Percentiles rank a stretch among this genome's conserved stretches.
These are phyloP conservation scores for Coleophoma eucalyptorum DNA, from an alignment of 2,329 filamentous ascomycete species.

Conservation along the genomic window DNA sequence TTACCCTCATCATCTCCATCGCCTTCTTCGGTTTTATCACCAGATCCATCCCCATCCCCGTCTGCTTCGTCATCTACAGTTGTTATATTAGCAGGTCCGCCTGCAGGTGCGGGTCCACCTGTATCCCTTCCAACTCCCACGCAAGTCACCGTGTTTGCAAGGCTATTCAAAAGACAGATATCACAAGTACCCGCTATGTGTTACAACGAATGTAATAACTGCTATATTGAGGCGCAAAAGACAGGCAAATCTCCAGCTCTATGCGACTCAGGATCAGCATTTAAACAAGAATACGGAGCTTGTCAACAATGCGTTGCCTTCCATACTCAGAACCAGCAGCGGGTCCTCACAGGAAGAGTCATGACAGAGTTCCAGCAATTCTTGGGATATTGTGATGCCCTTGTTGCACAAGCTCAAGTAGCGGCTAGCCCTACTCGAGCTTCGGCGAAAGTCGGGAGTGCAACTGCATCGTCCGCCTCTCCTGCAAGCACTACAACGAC, in stretches of 20 bases:
- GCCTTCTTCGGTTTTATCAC: too few species aligned
- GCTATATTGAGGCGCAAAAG: slow-evolving; percentile 1
- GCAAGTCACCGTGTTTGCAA: too few species aligned
- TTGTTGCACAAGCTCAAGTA: not conserved
- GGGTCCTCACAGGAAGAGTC: not conserved
- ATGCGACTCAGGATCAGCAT: not conserved
- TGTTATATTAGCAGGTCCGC: too few species aligned
- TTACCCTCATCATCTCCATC: too few species aligned
- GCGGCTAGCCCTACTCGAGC: not conserved
- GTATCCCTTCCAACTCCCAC: not conserved
- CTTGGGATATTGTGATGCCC: not conserved
- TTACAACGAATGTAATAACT: slow-evolving; percentile 5
- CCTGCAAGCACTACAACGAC: not conserved
- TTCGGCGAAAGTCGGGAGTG: not conserved
- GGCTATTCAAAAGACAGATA: not conserved
- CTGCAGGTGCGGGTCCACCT: too few species aligned
- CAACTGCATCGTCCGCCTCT: not conserved
- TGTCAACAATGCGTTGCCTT: not conserved
- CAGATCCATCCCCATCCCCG: too few species aligned
- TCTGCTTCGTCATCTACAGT: too few species aligned
- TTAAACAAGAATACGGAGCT: not conserved
- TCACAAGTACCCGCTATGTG: slow-evolving; percentile 1
- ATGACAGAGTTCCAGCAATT: not conserved
- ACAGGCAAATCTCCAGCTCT: not conserved
- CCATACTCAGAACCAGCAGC: not conserved